phyloP scores from a whole-genome alignment of 2,329 filamentous ascomycete genomes.

The Trichoderma citrinoviride region DNA sequence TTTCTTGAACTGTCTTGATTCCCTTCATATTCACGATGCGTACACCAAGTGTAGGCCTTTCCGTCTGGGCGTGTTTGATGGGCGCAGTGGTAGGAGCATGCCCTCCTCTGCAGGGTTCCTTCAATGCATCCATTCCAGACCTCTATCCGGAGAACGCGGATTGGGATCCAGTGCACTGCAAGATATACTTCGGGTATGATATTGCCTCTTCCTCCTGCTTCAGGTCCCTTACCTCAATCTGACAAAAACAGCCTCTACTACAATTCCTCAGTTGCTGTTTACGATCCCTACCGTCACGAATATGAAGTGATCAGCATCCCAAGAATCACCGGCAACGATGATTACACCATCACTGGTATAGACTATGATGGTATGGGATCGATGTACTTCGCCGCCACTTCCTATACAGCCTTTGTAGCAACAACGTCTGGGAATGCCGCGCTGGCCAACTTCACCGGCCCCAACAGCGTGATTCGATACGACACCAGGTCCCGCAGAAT shows the following conservation, averaged over 20 bases:
- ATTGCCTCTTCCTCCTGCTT: not conserved
- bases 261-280: not conserved
- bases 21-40: not conserved
- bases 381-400: constrained; percentile 1
- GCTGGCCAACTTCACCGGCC: not conserved
- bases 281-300: not conserved
- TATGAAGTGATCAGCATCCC: not conserved
- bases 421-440: not conserved
- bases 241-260: not conserved
- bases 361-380: constrained; percentile 2
- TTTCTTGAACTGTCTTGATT: not conserved
- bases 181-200: constrained; percentile 6
- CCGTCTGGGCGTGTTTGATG: not conserved
- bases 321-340: not conserved
- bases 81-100: not conserved
- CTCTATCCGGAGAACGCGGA: not conserved
- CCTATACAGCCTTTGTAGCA: not conserved
- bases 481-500: not conserved
- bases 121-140: not conserved
- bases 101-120: not conserved
- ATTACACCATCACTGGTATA: not conserved
- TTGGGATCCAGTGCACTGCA: not conserved
- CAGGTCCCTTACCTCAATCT: not conserved
- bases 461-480: not conserved
- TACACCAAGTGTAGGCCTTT: not conserved